phyloP scores from a whole-genome alignment of 345 rosid species.

The Iberis pinnata region DNA sequence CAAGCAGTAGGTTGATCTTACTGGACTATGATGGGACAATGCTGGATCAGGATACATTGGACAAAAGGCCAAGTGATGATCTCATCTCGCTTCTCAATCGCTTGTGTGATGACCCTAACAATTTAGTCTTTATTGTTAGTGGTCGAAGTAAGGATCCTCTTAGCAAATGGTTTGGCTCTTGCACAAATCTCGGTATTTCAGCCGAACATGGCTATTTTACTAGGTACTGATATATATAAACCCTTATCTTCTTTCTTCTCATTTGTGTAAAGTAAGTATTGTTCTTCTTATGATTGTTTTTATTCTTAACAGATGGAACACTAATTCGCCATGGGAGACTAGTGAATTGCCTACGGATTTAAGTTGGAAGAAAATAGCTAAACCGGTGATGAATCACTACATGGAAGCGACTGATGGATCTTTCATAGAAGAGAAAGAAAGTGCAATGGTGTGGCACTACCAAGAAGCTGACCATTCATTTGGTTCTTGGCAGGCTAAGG shows the following conservation, averaged over 20 bases:
- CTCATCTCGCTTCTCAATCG: conserved; percentile 53
- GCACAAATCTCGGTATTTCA: conserved; percentile 60
- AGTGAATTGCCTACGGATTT: conserved; percentile 35
- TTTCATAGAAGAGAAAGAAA: conserved; percentile 65
- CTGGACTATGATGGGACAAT: conserved; percentile 87
- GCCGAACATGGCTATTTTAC: conserved; percentile 84
- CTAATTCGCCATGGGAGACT: conserved; percentile 52
- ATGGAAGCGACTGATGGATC: conserved; percentile 82
- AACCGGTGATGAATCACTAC: conserved; percentile 74
- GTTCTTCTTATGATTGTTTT: neutral
- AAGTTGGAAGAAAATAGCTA: conserved; percentile 59
- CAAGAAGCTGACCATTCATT: conserved; percentile 65
- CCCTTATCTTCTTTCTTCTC: neutral
- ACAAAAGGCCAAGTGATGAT: conserved; percentile 48
- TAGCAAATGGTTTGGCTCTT: conserved; percentile 62
- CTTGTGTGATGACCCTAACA: conserved; percentile 63
- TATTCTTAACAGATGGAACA: conserved; percentile 42
- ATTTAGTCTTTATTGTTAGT: conserved; percentile 67
- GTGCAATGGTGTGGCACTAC: conserved; percentile 84
- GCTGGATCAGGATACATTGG: conserved; percentile 44
- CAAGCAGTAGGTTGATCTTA: conserved; percentile 55
- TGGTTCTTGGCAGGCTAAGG: conserved; percentile 72
- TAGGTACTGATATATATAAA: conserved; percentile 39
- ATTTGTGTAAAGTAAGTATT: neutral
- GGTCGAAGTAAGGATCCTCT: conserved; percentile 74